Base-by-base conservation (phyloP, 2,329 filamentous ascomycete genomes). In the Fusarium irregulare region DNA sequence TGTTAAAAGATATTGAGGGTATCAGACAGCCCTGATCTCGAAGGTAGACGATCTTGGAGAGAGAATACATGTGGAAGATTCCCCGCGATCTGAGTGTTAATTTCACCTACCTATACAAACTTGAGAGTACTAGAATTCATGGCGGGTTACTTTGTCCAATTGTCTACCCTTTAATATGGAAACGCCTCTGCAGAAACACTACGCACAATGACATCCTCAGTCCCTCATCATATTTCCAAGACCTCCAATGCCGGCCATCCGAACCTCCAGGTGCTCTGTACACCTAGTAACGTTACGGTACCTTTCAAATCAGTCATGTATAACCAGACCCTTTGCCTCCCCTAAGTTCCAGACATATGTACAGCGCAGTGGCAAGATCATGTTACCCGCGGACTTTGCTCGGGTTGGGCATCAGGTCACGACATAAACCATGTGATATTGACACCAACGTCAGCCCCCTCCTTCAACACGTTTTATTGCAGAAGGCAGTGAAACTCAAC, bases 401-500 rank as follows among this genome's bases (percentile, higher is more conserved):
- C 47, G 42, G 55, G 37, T 41, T 46, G 42, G 10, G 18, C 30
- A 60, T 46, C 27, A 46, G 30, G 21, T 58, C 56, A 62, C 54
- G 21, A 20, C 34, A 28, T 51, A 11, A 25, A 70, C 67, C 66
- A 70, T 67, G 46, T 53, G 61, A 70, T 20, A 48, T 57, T 10
- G 42, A 41, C 44, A 40, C 40, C 56, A 46, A 18, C 25, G 21
- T 65, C 53, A 50, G 48, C 44, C 47, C 55, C 55, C 18, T 30
- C 28, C n/a, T 30, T 30, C 28, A 57, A 6, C 46, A 56, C n/a
- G 37, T 41, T 56, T 57, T 48, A 34, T 45, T 23, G 42, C 46
- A 54, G n/a, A 49, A 58, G 71, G 71, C 45, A 54, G 71, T 73
- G 66, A 47, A 55, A 74, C 69, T 49, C 40, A 21, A 59, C 69